These are phyloP conservation scores for Fraxinus dipetala DNA, from an alignment of 305 asterid species.

Conservation along the genomic window DNA sequence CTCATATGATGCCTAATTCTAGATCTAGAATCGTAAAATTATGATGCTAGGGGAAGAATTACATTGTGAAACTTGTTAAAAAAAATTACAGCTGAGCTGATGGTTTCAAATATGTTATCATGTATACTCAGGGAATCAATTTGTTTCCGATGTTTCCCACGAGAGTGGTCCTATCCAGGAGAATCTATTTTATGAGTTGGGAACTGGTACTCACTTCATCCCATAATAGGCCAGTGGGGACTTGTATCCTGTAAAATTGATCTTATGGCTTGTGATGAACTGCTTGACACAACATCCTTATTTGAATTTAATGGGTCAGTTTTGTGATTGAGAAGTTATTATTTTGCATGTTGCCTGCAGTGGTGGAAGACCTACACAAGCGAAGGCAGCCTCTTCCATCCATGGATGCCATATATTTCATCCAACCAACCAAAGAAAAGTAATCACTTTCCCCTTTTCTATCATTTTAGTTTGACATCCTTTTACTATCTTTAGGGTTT, in stretches of 20 bases:
- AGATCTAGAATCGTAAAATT: neutral
- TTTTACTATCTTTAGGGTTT: neutral
- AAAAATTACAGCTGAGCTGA: neutral
- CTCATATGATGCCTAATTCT: neutral
- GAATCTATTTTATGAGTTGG: neutral
- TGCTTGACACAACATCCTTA: neutral
- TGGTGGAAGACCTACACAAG: constrained; percentile 98
- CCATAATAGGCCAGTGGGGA: neutral
- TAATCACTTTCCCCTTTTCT: constrained; percentile 25
- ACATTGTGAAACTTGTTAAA: neutral
- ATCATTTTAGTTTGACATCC: constrained; percentile 19
- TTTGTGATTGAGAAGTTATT: constrained; percentile 28
- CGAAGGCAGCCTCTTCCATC: constrained; percentile 94
- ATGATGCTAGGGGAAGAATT: neutral
- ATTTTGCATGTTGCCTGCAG: constrained; percentile 51
- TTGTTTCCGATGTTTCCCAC: constrained; percentile 4
- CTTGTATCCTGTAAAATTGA: neutral
- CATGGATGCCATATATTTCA: constrained; percentile 96
- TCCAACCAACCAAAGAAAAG: constrained; percentile 98
- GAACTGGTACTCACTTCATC: neutral
- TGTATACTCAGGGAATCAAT: neutral
- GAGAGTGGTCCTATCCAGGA: neutral
- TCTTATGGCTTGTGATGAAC: neutral
- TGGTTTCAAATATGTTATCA: neutral
- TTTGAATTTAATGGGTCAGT: constrained; percentile 8